phyloP scores from a whole-genome alignment of 805 yeast genomes.

The Jamesozyma jinghongensis region DNA sequence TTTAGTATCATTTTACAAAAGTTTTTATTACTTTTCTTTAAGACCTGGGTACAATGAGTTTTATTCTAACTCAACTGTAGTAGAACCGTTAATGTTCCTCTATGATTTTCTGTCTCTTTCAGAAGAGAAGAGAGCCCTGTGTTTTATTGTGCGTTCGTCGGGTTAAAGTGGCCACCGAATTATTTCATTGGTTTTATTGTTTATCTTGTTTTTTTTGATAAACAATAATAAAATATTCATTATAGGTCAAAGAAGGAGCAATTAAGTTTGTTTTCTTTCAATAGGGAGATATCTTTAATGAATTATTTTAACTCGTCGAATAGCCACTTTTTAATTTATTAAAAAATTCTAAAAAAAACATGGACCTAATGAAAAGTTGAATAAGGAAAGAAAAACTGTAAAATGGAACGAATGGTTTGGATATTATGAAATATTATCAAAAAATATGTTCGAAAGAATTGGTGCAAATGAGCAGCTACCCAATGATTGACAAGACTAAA shows the following conservation, averaged over 20 bases:
- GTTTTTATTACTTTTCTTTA: not conserved
- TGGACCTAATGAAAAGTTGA: conserved; percentile 1
- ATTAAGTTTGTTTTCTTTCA: conserved; percentile 26
- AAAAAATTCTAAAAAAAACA: not conserved
- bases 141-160: not conserved
- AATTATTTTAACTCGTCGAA: not conserved
- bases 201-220: not conserved
- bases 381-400: not conserved
- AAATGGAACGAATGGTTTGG: no score
- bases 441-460: no score
- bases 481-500: not conserved
- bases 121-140: not conserved
- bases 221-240: no score
- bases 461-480: not conserved
- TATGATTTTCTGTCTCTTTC: not conserved
- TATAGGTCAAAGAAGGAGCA: conserved; percentile 18
- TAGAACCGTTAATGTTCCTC: no score
- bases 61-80: no score
- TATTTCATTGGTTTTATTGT: not conserved
- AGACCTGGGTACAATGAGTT: not conserved
- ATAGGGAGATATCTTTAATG: conserved; percentile 6
- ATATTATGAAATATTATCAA: no score
- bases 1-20: not conserved
- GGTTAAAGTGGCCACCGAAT: not conserved
- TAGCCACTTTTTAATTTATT: not conserved